Evolutionary conservation across 2,329 filamentous ascomycete species (phyloP).

Genomic region (Aspergillus uvarum): DNA sequence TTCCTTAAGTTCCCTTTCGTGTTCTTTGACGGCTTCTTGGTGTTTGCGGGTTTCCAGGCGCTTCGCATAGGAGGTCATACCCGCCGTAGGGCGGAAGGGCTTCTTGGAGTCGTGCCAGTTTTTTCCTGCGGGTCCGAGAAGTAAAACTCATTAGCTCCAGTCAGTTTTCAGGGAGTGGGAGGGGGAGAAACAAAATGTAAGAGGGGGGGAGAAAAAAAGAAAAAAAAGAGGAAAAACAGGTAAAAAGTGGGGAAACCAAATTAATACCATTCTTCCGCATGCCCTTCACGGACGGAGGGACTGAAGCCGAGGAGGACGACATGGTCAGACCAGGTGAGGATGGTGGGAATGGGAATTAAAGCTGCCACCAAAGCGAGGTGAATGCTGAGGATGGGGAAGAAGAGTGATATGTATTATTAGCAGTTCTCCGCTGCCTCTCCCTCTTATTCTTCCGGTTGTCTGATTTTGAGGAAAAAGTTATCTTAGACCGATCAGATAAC

Average conservation of each 20-base stretch:
- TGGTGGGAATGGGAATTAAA: not conserved
- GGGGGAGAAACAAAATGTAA: conserved; percentile 1
- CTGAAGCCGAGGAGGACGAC: conserved; percentile 42
- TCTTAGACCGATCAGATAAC: conserved; percentile 47
- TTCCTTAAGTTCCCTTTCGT: conserved; percentile 92
- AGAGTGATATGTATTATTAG: conserved; percentile 1
- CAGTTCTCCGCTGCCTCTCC: conserved; percentile 9
- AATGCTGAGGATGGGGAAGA: not conserved
- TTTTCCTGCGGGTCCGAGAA: conserved; percentile 64
- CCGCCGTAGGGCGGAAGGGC: conserved; percentile 78
- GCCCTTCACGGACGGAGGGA: conserved; percentile 49
- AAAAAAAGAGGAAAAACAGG: conserved; percentile 5
- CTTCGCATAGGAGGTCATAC: conserved; percentile 76
- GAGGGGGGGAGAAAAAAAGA: conserved; percentile 12
- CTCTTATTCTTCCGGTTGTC: conserved; percentile 12
- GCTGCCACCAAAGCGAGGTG: conserved; percentile 7
- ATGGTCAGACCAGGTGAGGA: conserved; percentile 37
- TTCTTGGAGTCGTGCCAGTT: conserved; percentile 86
- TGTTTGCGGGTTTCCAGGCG: conserved; percentile 69
- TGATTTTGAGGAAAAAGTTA: conserved; percentile 28
- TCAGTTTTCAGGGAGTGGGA: conserved; percentile 2
- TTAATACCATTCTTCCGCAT: conserved; percentile 80
- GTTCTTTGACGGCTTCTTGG: conserved; percentile 77
- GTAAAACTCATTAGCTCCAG: conserved; percentile 19
- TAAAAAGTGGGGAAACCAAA: conserved; percentile 16